These are phyloP conservation scores for Actinomortierella wolfii DNA, from an alignment of 371 early-diverging fungal genomes.

Conservation along the genomic window DNA sequence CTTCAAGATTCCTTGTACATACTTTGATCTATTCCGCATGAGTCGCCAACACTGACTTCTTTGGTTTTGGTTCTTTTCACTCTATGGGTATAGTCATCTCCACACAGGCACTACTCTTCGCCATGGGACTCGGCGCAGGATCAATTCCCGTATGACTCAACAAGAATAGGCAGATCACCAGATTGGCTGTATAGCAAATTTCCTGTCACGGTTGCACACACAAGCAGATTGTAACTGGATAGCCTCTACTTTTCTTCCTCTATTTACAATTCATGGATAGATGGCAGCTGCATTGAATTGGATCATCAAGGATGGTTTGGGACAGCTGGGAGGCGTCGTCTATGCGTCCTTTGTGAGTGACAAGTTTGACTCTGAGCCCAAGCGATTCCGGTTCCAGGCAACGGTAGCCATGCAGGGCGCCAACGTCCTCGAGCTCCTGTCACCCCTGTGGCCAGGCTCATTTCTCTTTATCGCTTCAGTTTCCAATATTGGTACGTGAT, in stretches of 20 bases:
- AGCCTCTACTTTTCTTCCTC: not conserved
- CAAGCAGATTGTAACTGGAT: too few relatives aligned
- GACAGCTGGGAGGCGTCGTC: constrained; percentile 82
- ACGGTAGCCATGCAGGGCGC: constrained; percentile 69
- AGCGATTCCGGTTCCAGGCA: constrained; percentile 72
- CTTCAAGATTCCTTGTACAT: constrained; percentile 1
- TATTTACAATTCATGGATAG: constrained; percentile 9
- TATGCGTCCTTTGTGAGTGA: constrained; percentile 70
- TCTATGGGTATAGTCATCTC: constrained; percentile 72
- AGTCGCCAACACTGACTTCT: too few relatives aligned
- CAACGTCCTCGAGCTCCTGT: constrained; percentile 68
- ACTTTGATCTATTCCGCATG: too few relatives aligned
- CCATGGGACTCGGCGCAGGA: constrained; percentile 74
- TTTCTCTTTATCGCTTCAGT: constrained; percentile 71
- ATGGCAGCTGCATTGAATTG: constrained; percentile 83
- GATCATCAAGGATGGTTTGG: constrained; percentile 87
- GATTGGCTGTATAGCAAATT: too few relatives aligned
- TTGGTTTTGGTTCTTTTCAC: too few relatives aligned
- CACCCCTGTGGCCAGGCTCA: constrained; percentile 70
- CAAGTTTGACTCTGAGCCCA: constrained; percentile 78
- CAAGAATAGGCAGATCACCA: too few relatives aligned
- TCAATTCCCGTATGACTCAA: constrained; percentile 52
- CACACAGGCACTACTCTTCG: constrained; percentile 75
- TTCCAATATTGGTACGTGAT: constrained; percentile 67
- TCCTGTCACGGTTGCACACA: too few relatives aligned